These are phyloP conservation scores for Coriolopsis trogii DNA, from an alignment of 1,284 basidiomycete genomes.

Conservation along the genomic window DNA sequence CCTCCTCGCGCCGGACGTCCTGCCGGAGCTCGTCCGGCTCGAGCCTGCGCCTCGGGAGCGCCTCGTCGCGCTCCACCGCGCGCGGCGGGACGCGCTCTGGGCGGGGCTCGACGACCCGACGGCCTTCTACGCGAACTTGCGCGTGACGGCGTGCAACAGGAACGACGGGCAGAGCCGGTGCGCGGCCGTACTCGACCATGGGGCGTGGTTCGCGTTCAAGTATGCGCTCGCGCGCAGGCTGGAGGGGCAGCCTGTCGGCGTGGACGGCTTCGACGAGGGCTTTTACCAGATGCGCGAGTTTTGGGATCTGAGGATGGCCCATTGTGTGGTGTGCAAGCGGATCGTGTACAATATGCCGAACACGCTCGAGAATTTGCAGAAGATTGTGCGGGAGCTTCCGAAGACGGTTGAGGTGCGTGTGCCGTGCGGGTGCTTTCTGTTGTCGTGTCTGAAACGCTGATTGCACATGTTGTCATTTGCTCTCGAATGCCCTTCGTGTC, in stretches of 20 bases:
- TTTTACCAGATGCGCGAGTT: conserved; percentile 18
- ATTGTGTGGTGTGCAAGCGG: not conserved
- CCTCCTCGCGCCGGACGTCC: conserved; percentile 42
- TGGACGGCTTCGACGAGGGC: conserved; percentile 10
- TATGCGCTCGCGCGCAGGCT: conserved; percentile 21
- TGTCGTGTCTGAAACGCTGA: not conserved
- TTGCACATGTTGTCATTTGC: not conserved
- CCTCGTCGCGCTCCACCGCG: conserved; percentile 28
- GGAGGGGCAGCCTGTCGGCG: conserved; percentile 13
- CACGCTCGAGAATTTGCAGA: not conserved
- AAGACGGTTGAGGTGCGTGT: conserved; percentile 3
- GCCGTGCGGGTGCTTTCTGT: not conserved
- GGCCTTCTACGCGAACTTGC: conserved; percentile 24
- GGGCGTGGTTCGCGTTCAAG: conserved; percentile 24
- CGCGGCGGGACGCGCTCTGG: conserved; percentile 22
- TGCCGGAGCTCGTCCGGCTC: conserved; percentile 19
- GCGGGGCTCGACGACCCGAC: conserved; percentile 21
- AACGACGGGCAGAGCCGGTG: not conserved
- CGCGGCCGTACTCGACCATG: conserved; percentile 7
- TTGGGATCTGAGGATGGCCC: conserved; percentile 18
- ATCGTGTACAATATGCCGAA: not conserved
- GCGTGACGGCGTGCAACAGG: conserved; percentile 6
- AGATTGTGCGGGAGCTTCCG: not conserved
- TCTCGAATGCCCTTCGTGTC: not conserved
- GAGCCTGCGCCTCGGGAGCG: conserved; percentile 19